These are phyloP conservation scores for Colletotrichum sp. DNA, from an alignment of 2,329 filamentous ascomycete genomes.

Conservation along the genomic window DNA sequence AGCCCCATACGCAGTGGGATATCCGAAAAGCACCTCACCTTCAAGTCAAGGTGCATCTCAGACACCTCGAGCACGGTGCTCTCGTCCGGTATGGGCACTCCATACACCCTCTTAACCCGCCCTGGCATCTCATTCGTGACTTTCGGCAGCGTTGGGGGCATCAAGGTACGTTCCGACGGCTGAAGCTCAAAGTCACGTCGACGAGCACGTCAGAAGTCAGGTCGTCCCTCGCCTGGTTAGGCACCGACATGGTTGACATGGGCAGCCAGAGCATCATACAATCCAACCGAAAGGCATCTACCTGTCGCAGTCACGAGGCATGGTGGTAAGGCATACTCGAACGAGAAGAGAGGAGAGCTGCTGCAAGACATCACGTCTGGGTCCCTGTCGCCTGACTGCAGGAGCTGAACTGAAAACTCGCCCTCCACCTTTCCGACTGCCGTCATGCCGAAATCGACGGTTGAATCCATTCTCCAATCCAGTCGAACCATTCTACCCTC, in stretches of 20 bases:
- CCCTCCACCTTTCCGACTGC: neutral
- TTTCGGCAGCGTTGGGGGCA: neutral
- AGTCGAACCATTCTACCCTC: neutral
- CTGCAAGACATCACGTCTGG: neutral
- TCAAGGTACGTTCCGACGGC: neutral
- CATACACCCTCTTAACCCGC: neutral
- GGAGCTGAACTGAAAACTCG: neutral
- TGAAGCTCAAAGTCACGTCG: neutral
- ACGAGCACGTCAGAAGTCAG: neutral
- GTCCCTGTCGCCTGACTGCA: neutral
- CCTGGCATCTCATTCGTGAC: neutral
- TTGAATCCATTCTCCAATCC: neutral
- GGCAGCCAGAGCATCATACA: neutral
- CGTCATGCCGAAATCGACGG: neutral
- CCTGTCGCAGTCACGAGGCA: neutral
- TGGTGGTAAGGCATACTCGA: neutral
- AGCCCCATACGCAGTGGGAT: neutral
- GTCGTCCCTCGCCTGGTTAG: neutral
- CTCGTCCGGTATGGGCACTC: neutral
- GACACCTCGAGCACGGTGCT: neutral
- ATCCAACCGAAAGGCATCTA: neutral
- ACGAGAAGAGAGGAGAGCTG: neutral
- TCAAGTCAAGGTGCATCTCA: neutral
- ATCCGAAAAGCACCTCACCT: neutral
- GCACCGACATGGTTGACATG: neutral